A percentile compares a stretch with the other conserved stretches of the same genome.
Conservation (phyloP, 805 yeast species). For the Tetrapisispora iriomotensis region DNA sequence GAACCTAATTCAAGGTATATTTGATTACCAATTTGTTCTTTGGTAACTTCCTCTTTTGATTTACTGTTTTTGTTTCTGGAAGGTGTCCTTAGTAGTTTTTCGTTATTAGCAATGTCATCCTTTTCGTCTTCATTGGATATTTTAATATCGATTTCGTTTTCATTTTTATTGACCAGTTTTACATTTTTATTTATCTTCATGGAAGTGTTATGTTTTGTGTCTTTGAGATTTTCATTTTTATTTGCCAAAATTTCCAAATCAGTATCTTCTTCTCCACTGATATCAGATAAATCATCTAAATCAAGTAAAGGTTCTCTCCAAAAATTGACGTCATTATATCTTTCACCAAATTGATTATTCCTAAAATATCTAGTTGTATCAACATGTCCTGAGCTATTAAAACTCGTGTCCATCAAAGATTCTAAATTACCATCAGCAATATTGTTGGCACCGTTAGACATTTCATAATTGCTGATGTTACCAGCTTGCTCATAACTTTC, state of each 20-base stretch:
- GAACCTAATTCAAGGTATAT: slow-evolving; percentile 29
- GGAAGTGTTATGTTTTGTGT: slow-evolving; percentile 3
- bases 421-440: no score
- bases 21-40: slow-evolving; percentile 23
- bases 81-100: background rate
- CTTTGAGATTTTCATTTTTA: slow-evolving; percentile 4
- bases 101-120: background rate
- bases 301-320: slow-evolving; percentile 81
- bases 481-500: background rate
- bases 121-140: no score
- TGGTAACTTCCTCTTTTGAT: background rate
- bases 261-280: slow-evolving; percentile 31
- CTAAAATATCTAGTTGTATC: slow-evolving; percentile 17
- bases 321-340: slow-evolving; percentile 76
- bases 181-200: background rate
- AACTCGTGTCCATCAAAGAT: background rate
- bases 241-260: slow-evolving; percentile 1
- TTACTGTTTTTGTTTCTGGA: background rate
- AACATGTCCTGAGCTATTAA: slow-evolving; percentile 3
- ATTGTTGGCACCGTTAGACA: no score
- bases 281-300: slow-evolving; percentile 49
- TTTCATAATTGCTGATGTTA: background rate
- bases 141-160: no score
- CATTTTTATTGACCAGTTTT: background rate
- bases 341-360: slow-evolving; percentile 25